Conservation (phyloP, 805 yeast species). For the Candida xiaguanensis region DNA sequence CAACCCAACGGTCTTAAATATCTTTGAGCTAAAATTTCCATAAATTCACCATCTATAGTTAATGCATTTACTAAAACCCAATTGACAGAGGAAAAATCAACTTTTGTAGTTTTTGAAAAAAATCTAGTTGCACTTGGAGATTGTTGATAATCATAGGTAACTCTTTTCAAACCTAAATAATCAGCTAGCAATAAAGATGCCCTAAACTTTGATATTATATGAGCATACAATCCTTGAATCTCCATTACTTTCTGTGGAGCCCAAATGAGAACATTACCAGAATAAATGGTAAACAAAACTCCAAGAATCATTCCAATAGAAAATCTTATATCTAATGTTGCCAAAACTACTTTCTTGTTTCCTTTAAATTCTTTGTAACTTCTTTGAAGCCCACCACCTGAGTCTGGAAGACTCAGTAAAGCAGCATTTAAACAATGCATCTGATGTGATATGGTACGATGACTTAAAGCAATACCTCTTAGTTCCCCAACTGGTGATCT, state of each 20-base stretch:
- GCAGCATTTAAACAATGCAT: slow-evolving; percentile 73
- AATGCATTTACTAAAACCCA: slow-evolving; percentile 90
- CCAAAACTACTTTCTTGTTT: slow-evolving; percentile 50
- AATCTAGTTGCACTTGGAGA: slow-evolving; percentile 82
- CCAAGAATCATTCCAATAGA: slow-evolving; percentile 88
- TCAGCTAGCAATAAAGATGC: slow-evolving; percentile 80
- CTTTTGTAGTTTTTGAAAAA: slow-evolving; percentile 67
- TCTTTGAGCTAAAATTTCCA: slow-evolving; percentile 81
- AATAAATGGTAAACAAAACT: slow-evolving; percentile 70
- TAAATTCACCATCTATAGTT: slow-evolving; percentile 89
- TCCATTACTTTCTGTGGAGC: slow-evolving; percentile 71
- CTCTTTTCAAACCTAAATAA: slow-evolving; percentile 83
- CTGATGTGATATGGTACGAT: slow-evolving; percentile 82
- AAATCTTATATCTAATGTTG: slow-evolving; percentile 39
- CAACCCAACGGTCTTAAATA: slow-evolving; percentile 93
- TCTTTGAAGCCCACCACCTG: slow-evolving; percentile 51
- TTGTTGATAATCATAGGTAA: slow-evolving; percentile 87
- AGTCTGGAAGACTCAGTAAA: slow-evolving; percentile 60
- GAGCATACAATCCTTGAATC: slow-evolving; percentile 83
- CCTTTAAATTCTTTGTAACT: slow-evolving; percentile 29
- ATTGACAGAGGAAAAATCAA: slow-evolving; percentile 72
- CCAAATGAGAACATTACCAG: slow-evolving; percentile 82
- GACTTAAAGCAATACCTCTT: slow-evolving; percentile 91
- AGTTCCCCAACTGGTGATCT: slow-evolving; percentile 87
- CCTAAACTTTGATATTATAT: slow-evolving; percentile 63